Evolutionary conservation across 1,284 basidiomycete species (phyloP), one percentile per base, ranked within the genome.

Genomic region (Austroboletus novae-zelandiae): DNA sequence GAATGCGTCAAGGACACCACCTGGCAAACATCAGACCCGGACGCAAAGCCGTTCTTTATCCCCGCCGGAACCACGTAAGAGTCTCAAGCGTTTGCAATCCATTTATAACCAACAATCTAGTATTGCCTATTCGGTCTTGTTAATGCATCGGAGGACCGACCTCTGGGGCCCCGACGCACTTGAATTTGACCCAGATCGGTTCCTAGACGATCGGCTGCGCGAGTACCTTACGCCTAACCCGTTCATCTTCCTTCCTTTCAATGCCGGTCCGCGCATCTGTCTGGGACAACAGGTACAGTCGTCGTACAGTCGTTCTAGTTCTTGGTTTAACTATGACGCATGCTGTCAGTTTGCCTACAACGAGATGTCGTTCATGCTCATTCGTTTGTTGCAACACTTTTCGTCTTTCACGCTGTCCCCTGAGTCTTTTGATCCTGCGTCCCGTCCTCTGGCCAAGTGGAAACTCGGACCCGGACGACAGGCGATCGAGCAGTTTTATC

Each of bases 311-410:
- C 3, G 20, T 23, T 23, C 20, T 23, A 5, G 20, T 23, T 13
- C 30, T 10, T 5, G 34, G n/a, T 3, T 15, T 35, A 2, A 35
- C n/a, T 5, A 23, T 23, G 20, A 23, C 20, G 20, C 20, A 23
- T 2, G 20, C 20, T 14, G 17, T 36, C 50, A 85, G 77, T 84
- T 84, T 61, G 84, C 84, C 4, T 85, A 84, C 63, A 84, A 85
- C 61, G 83, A 86, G 58, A 75, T 77, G 57, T 84, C 83, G 2
- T 85, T 83, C 68, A 77, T 84, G 72, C 61, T 86, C 50, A 74
- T 86, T 40, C 77, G 82, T 9, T 68, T 88, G 18, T 62, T 87
- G 17, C 84, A 87, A 64, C 64, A 68, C 35, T 83, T 86, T 65
- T 72, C 74, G 0, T 65, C 66, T 0, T 70, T 87, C 29, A 58